These are phyloP conservation scores for Aspergillus sp. DNA, from an alignment of 2,329 filamentous ascomycete species.

Conservation along the genomic window DNA sequence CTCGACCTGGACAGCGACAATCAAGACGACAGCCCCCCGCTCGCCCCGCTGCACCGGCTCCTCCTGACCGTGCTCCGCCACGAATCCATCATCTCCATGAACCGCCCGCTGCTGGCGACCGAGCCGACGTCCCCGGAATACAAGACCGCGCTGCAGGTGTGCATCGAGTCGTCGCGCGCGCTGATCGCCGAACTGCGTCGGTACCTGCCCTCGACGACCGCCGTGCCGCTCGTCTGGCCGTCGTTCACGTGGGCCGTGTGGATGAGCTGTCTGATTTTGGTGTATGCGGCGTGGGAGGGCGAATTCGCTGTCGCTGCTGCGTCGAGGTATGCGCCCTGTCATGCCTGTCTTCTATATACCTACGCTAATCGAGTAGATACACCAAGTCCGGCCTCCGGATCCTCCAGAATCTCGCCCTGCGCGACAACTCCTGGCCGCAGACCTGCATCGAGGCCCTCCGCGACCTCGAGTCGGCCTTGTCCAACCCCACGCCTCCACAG, in stretches of 20 bases:
- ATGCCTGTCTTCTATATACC: not conserved
- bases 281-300: conserved; percentile 50
- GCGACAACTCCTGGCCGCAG: conserved; percentile 38
- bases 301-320: conserved; percentile 35
- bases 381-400: conserved; percentile 30
- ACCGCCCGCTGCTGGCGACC: conserved; percentile 51
- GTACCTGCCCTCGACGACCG: conserved; percentile 13
- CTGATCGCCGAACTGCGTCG: conserved; percentile 45
- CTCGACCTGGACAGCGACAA: conserved; percentile 26
- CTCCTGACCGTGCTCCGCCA: conserved; percentile 49
- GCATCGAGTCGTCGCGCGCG: conserved; percentile 51
- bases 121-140: conserved; percentile 46
- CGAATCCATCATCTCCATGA: conserved; percentile 52
- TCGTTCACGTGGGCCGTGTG: conserved; percentile 55
- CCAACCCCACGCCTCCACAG: not conserved
- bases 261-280: conserved; percentile 54
- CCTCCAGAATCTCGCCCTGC: conserved; percentile 31
- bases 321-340: conserved; percentile 15
- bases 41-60: conserved; percentile 37
- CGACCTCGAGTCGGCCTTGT: conserved; percentile 32
- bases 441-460: conserved; percentile 40
- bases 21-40: conserved; percentile 2
- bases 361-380: conserved; percentile 30
- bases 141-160: conserved; percentile 51
- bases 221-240: conserved; percentile 46